Evolutionary conservation across 768 basidiomycete genomes (phyloP).

Genomic region (Scleroderma citrinum): DNA sequence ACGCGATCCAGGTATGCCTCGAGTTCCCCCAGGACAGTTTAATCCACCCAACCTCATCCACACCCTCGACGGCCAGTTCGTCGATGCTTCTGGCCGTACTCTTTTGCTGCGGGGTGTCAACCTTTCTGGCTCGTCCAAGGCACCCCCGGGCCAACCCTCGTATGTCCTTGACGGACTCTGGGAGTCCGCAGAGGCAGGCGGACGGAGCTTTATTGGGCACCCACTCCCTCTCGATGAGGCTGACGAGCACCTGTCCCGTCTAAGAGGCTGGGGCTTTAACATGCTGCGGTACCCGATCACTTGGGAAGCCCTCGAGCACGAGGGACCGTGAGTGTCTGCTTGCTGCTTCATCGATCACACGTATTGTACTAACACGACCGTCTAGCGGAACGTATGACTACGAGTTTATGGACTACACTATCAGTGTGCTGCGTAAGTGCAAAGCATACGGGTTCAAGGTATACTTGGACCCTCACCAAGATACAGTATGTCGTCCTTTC

Average conservation of each 20-base stretch:
- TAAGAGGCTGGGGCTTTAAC: conserved; percentile 93
- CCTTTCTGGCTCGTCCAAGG: conserved; percentile 83
- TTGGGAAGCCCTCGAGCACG: conserved; percentile 94
- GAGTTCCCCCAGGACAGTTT: conserved; percentile 13
- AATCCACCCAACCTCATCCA: conserved; percentile 41
- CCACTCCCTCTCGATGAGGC: conserved; percentile 86
- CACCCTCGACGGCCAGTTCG: conserved; percentile 62
- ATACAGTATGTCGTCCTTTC: conserved; percentile 56
- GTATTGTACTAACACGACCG: not conserved
- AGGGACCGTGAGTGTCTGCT: conserved; percentile 75
- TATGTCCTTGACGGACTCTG: conserved; percentile 73
- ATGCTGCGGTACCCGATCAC: conserved; percentile 76
- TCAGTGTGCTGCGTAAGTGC: conserved; percentile 83
- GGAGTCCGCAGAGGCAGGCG: conserved; percentile 67
- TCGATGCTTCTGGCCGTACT: conserved; percentile 69
- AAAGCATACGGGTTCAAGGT: conserved; percentile 89
- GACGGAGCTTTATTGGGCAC: conserved; percentile 64
- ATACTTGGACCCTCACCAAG: conserved; percentile 96
- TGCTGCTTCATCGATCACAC: not conserved
- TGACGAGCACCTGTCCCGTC: conserved; percentile 78
- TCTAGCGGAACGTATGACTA: conserved; percentile 82
- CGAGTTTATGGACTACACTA: conserved; percentile 88
- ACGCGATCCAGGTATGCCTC: conserved; percentile 13
- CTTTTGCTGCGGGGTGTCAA: conserved; percentile 92
- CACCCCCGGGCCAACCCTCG: conserved; percentile 66